These are phyloP conservation scores for Penstemon eatonii DNA, from an alignment of 257 asterid genomes.

Conservation along the genomic window DNA sequence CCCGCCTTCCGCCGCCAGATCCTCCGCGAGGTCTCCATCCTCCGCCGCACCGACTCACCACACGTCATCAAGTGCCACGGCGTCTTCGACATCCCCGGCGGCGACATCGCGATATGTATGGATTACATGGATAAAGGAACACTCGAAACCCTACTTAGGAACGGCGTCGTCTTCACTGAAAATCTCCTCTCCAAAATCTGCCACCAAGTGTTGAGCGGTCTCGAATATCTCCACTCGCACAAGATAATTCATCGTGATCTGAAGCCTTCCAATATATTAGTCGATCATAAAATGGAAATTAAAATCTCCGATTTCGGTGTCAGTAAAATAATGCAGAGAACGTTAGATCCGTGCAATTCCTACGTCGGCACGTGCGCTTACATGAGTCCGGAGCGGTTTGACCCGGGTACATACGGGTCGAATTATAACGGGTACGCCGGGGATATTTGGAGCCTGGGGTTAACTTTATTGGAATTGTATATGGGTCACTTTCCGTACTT, in stretches of 20 bases:
- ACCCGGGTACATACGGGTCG: conserved; percentile 76
- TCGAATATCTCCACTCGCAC: conserved; percentile 67
- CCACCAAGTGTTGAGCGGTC: conserved; percentile 59
- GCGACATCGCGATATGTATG: conserved; percentile 81
- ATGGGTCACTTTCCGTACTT: conserved; percentile 82
- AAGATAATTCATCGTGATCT: conserved; percentile 82
- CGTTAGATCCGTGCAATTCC: conserved; percentile 77
- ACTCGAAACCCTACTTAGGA: conserved; percentile 48
- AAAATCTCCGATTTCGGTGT: conserved; percentile 93
- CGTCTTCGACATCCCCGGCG: conserved; percentile 66
- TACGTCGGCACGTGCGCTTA: conserved; percentile 95
- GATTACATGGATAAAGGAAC: conserved; percentile 87
- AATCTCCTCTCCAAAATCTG: conserved; percentile 51
- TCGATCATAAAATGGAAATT: conserved; percentile 53
- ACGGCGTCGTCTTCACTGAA: conserved; percentile 51
- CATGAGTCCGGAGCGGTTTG: conserved; percentile 96
- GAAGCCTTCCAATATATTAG: conserved; percentile 74
- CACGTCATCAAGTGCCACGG: conserved; percentile 74
- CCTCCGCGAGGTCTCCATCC: conserved; percentile 80
- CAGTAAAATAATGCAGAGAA: conserved; percentile 73
- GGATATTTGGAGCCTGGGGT: conserved; percentile 88
- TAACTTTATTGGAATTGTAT: conserved; percentile 66
- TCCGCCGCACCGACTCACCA: conserved; percentile 81
- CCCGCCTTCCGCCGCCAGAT: conserved; percentile 75
- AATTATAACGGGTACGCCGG: conserved; percentile 81